Evolutionary conservation across 2,329 filamentous ascomycete genomes (phyloP), one percentile per base, ranked within the genome.

Genomic region (Biscogniauxia sp.): DNA sequence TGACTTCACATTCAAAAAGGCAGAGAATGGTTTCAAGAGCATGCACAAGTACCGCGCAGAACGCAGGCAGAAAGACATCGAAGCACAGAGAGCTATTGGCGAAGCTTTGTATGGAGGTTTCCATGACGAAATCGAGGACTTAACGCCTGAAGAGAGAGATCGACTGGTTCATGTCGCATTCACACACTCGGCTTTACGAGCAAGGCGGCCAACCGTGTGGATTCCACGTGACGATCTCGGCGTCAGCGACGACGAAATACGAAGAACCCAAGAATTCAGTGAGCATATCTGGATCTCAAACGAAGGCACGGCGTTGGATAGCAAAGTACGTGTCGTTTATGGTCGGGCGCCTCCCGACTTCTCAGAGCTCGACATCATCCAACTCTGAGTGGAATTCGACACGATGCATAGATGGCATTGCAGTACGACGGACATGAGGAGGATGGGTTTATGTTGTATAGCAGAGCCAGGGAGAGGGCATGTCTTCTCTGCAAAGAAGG

Each of bases 251-350:
- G 94, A 98, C 68, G 95, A 99, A 78, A 89, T 98, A 52, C 82
- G 83, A 70, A 83, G 91, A 41, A 97, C 93, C 6, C 84, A 88
- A 65, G 81, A 83, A 54, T 90, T 93, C 73, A 94, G 89, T 72
- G 86, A 91, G 61, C 82, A 87, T 63, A 90, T 98, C 56, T 97
- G 93, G 91, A 93, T 98, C 72, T 96, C 91, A 69, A 97, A 97
- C 74, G 90, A 96, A 73, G 93, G 93, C 61, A 93, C 94, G 20
- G 91, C 92, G 9, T 79, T 98, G 68, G 92, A 97, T 78, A 90
- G 87, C 59, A 93, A 92, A 74, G 86, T 87, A 28, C 86, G 90
- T 19, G 92, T 96, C 5, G 86, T 96, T 45, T 97, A 95, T 75
- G 89, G 90, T 65, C 87, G 86, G 64, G 91, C 92, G 62, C 93